Conservation (phyloP, 83 land plant species). For the Diphasiastrum complanatum region DNA sequence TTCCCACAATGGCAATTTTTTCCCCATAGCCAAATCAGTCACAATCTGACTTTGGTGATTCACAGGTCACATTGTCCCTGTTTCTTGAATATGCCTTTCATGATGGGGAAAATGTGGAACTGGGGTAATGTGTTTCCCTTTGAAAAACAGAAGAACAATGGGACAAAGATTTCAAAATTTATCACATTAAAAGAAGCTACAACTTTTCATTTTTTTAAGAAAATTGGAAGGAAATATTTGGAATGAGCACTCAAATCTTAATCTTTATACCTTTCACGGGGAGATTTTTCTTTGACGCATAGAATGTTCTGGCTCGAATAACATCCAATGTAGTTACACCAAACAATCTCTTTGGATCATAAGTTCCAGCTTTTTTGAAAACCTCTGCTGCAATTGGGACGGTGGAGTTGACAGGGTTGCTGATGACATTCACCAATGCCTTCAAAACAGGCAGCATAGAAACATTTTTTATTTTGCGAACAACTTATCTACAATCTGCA, state of each 20-base stretch:
- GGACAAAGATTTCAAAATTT: neutral
- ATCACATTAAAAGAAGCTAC: neutral
- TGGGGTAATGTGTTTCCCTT: too few species aligned
- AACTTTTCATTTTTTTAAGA: too few species aligned
- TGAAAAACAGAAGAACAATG: neutral
- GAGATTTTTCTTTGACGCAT: neutral
- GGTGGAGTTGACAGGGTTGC: slow-evolving; percentile 14
- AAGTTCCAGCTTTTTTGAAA: slow-evolving; percentile 10
- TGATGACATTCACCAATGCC: slow-evolving; percentile 9
- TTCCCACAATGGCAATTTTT: too few species aligned
- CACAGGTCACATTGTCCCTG: too few species aligned
- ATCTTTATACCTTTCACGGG: neutral
- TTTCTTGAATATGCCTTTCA: too few species aligned
- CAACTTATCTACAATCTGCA: neutral
- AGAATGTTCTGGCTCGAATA: slow-evolving; percentile 13
- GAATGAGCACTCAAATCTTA: too few species aligned
- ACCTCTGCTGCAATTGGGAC: slow-evolving; percentile 16
- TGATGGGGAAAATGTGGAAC: too few species aligned
- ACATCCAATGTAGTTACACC: slow-evolving; percentile 15
- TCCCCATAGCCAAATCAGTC: too few species aligned
- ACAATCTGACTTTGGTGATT: too few species aligned
- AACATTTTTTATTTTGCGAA: neutral
- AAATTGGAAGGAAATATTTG: too few species aligned
- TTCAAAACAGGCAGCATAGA: neutral
- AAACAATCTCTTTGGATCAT: slow-evolving; percentile 8